Evolutionary conservation across 2,329 filamentous ascomycete genomes (phyloP), one percentile per base, ranked within the genome.

Genomic region (Pseudogymnoascus sp.): DNA sequence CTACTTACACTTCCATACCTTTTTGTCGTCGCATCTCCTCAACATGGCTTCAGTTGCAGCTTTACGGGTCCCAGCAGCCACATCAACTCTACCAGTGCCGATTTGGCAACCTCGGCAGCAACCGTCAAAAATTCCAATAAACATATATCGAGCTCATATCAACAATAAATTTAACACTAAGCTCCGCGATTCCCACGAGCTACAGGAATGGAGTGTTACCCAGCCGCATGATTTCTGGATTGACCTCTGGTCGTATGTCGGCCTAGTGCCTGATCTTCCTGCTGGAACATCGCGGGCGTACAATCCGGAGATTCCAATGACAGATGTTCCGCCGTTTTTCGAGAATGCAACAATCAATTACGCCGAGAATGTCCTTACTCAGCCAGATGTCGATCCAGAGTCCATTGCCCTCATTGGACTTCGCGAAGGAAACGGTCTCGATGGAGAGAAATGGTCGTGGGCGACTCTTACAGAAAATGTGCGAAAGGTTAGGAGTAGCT

Each of bases 191-290:
- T 60, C 59, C 32, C 59, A 58, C 9, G 38, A 58, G 59, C 41
- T 60, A 18, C 59, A 60, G 4, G 22, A 60, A 32, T 60, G 59
- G 59, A 60, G 39, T 47, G 59, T 60, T 22, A 34, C 59, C 4
- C 41, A 47, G 32, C 59, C 59, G 12, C 59, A 60, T 34, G 59
- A 60, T 35, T 60, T 60, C 59, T 60, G 59, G 59, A 57, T 60
- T 54, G 59, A 60, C 30, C 59, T 60, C 30, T 60, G 59, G 59
- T 50, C 37, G 4, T 60, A 60, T 37, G 41, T 57, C 41, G 59
- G 41, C 25, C 41, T 60, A 18, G 43, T 60, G 7, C 59, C 59
- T 50, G 59, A 58, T 22, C 59, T 60, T 14, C 38, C 59, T 9
- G 6, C 22, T 8, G 38, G 25, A 47, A 60, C 43, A 32, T 50